Base-by-base conservation (phyloP, 805 yeast genomes). In the Suhomyces kilbournensis region DNA sequence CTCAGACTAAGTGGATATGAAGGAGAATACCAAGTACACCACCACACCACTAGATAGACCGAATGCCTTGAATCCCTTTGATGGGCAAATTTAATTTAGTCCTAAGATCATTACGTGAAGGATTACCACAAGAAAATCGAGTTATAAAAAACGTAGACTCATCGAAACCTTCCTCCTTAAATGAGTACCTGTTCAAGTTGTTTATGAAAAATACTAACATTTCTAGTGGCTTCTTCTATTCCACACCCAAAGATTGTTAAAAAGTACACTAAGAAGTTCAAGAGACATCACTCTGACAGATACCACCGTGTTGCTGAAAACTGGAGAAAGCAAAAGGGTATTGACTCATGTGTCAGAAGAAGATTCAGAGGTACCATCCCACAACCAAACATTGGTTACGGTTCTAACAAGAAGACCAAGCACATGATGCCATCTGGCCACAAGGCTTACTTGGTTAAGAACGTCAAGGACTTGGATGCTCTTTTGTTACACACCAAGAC, bases 241-340 rank as follows among this genome's bases (percentile, higher is more conserved):
- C 89, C 96, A 74, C 96, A 90, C 86, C 97, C 98, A 82, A 92
- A 90, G 93, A 94, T 94, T 82, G 97, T 93, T 79, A 96, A 94
- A 93, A 94, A 94, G 91, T 94, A 92, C 90, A 77, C 91, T 75
- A 90, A 90, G 86, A 88, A 88, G 86, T 94, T 94, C 89, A 96
- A 92, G 93, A 91, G 99, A 85, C 98, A 93, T 80, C 99, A 94
- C 86, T 91, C 97, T 79, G 99, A 94, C 88, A 90, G 97, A 83
- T 93, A 91, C 83, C 86, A 85, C 86, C 92, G 99, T 83, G 97
- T 94, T 69, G 82, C 90, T 73, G 97, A 90, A 82, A 87, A 86
- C 86, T 96, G 99, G 99, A 94, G 99, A 90, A 93, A 94, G 84
- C 99, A 96, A 83, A 94, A 94, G 90, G 99, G 99, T 94, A 94